A percentile compares a stretch with the other conserved stretches of the same genome.
phyloP scores from a whole-genome alignment of 2,329 filamentous ascomycete species.

The Thielaviopsis ethacetica region DNA sequence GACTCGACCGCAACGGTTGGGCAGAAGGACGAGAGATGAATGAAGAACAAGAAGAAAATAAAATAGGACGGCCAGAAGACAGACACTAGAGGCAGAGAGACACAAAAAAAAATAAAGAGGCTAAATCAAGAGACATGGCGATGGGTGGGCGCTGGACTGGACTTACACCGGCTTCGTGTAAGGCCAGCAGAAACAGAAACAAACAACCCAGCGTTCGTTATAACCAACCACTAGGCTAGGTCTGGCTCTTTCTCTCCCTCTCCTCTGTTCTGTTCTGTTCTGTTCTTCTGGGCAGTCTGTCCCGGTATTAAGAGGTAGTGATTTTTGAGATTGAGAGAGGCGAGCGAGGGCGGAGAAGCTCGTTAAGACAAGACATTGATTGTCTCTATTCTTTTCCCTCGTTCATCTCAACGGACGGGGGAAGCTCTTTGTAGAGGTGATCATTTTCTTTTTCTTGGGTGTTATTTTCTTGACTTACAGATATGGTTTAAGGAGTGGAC shows the following conservation, averaged over 20 bases:
- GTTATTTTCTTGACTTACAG: constrained; percentile 4
- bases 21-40: background rate
- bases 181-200: background rate
- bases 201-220: no score
- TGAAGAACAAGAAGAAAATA: no score
- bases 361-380: background rate
- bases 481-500: background rate
- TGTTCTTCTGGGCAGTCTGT: no score
- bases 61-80: background rate
- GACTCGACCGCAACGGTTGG: background rate
- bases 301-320: no score
- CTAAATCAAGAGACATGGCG: background rate
- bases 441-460: background rate
- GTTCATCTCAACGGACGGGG: background rate
- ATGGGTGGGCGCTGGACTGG: background rate
- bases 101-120: background rate
- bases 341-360: no score
- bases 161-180: background rate
- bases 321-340: no score
- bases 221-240: no score
- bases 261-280: no score
- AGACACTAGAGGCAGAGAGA: background rate
- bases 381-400: background rate
- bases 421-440: no score
- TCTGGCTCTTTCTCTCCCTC: no score